Conservation (phyloP, 768 basidiomycete species). For the Nevesoporus exiguus region DNA sequence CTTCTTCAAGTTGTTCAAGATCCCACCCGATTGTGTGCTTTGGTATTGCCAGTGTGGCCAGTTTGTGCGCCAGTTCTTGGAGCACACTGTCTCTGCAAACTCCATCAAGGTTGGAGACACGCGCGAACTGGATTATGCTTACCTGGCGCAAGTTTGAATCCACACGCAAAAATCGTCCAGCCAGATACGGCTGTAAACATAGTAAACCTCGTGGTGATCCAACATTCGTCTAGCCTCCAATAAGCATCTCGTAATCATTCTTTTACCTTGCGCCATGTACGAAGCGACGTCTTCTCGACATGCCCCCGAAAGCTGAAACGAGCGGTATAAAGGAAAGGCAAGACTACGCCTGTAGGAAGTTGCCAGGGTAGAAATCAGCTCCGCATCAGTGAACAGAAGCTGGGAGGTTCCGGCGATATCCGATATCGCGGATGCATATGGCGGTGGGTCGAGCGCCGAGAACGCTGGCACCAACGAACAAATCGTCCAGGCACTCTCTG, state of each 20-base stretch:
- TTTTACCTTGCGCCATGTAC: slow-evolving; percentile 57
- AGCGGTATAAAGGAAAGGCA: slow-evolving; percentile 76
- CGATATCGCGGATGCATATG: slow-evolving; percentile 34
- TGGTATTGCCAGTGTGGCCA: slow-evolving; percentile 41
- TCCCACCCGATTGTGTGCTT: slow-evolving; percentile 68
- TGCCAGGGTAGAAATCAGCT: slow-evolving; percentile 49
- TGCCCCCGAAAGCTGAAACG: slow-evolving; percentile 66
- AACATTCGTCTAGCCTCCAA: slow-evolving; percentile 70
- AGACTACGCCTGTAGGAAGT: slow-evolving; percentile 73
- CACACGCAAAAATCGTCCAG: slow-evolving; percentile 83
- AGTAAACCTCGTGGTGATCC: slow-evolving; percentile 83
- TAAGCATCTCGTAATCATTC: slow-evolving; percentile 59
- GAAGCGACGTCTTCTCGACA: slow-evolving; percentile 63
- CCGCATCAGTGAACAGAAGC: slow-evolving; percentile 37
- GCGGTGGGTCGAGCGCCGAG: slow-evolving; percentile 75
- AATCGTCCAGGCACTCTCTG: slow-evolving; percentile 89
- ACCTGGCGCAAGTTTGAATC: slow-evolving; percentile 71
- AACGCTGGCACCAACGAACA: slow-evolving; percentile 69
- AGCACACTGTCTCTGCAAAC: slow-evolving; percentile 55
- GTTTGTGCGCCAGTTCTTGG: slow-evolving; percentile 39
- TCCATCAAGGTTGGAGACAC: slow-evolving; percentile 1
- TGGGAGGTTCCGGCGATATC: slow-evolving; percentile 4
- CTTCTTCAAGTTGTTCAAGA: slow-evolving; percentile 62
- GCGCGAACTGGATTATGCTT: slow-evolving; percentile 18
- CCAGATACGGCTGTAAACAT: slow-evolving; percentile 87